A percentile compares a stretch with the other conserved stretches of the same genome.
phyloP scores from a whole-genome alignment of 2,329 filamentous ascomycete species.

The Aspergillus phoenicis region DNA sequence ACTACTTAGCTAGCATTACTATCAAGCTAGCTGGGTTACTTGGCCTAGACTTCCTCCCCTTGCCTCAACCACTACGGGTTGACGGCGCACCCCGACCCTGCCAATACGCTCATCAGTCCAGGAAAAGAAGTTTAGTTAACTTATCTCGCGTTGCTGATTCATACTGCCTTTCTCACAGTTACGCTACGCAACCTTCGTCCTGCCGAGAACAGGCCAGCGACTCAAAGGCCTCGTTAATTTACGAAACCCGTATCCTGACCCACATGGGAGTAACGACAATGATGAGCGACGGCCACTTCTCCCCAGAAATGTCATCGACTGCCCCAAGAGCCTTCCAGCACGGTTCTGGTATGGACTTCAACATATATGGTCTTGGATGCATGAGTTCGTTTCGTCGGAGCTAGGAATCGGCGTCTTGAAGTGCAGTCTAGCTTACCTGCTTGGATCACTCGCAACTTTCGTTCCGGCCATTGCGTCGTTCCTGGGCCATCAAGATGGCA shows the following conservation, averaged over 20 bases:
- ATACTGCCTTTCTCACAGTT: constrained; percentile 52
- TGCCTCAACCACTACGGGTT: background rate
- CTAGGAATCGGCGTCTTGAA: constrained; percentile 82
- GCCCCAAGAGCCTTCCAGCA: constrained; percentile 18
- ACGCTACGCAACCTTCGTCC: constrained; percentile 82
- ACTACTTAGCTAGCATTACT: background rate
- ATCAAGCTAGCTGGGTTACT: background rate
- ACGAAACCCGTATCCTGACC: constrained; percentile 53
- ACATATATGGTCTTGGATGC: constrained; percentile 45
- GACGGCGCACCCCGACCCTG: background rate
- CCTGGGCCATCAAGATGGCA: constrained; percentile 82
- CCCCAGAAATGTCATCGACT: constrained; percentile 25
- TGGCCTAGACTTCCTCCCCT: background rate
- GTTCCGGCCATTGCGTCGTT: constrained; percentile 71
- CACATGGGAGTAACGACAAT: constrained; percentile 31
- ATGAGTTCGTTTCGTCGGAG: constrained; percentile 68
- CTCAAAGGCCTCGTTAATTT: constrained; percentile 78
- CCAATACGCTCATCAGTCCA: background rate
- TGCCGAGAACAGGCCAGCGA: constrained; percentile 83
- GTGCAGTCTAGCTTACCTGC: constrained; percentile 84
- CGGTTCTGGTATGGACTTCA: constrained; percentile 33
- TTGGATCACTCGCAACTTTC: constrained; percentile 86
- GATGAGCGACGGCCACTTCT: constrained; percentile 44
- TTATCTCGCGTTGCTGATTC: constrained; percentile 4
- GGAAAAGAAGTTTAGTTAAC: background rate